Conservation (phyloP, 495 filamentous ascomycete genomes). For the Saxophila tyrrhenica region DNA sequence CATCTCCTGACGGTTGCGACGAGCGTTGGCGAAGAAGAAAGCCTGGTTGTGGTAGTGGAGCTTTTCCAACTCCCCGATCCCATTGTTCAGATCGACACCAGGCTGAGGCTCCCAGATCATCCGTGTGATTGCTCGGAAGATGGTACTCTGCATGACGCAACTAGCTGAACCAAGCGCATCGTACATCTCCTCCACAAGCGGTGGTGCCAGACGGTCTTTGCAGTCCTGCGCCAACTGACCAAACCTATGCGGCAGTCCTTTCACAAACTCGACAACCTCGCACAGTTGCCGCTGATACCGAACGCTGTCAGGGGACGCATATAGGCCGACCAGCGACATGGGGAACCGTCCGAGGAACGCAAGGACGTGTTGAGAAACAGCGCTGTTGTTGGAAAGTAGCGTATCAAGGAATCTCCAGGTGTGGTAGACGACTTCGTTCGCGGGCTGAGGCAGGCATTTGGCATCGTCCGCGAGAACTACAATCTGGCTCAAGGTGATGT, state of each 20-base stretch:
- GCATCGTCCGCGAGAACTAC: background rate
- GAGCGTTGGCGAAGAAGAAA: background rate
- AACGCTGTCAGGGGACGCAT: background rate
- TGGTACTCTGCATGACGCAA: slow-evolving; percentile 9
- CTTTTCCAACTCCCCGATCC: background rate
- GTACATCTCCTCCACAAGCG: slow-evolving; percentile 10
- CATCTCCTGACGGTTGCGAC: background rate
- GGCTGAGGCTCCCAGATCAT: background rate
- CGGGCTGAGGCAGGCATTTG: background rate
- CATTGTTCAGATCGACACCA: background rate
- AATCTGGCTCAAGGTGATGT: slow-evolving; percentile 20
- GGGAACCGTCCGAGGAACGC: slow-evolving; percentile 10
- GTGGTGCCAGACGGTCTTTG: slow-evolving; percentile 6
- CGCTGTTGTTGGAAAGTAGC: slow-evolving; percentile 10
- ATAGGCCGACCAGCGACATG: slow-evolving; percentile 3
- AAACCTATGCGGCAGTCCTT: slow-evolving; percentile 6
- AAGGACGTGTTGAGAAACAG: background rate
- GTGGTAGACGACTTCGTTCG: background rate
- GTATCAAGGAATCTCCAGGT: too few relatives aligned
- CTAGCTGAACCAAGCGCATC: slow-evolving; percentile 3
- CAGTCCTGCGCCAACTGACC: background rate
- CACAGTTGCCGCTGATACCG: slow-evolving; percentile 6
- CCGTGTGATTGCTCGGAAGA: background rate
- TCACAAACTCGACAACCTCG: slow-evolving; percentile 3
- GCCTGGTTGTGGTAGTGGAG: background rate